Conservation (phyloP, 116 monocot species). For the Iris pallida region DNA sequence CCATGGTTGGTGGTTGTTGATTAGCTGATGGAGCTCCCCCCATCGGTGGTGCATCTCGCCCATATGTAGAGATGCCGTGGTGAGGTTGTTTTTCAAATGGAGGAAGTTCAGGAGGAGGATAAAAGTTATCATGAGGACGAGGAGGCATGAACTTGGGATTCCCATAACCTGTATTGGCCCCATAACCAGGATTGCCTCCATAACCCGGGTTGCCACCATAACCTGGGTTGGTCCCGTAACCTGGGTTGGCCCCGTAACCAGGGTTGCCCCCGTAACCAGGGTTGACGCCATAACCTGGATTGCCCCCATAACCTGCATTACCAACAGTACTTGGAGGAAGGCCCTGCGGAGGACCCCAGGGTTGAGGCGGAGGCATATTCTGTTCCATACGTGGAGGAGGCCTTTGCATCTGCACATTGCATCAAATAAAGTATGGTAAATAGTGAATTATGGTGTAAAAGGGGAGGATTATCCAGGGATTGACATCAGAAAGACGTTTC, state of each 20-base stretch:
- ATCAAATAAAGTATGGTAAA: neutral
- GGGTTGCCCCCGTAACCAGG: slow-evolving; percentile 3
- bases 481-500: neutral
- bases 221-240: slow-evolving; percentile 17
- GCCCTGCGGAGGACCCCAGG: slow-evolving; percentile 63
- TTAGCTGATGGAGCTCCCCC: slow-evolving; percentile 31
- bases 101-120: slow-evolving; percentile 54
- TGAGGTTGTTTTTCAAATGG: slow-evolving; percentile 64
- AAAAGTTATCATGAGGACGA: slow-evolving; percentile 59
- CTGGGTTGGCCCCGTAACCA: slow-evolving; percentile 5
- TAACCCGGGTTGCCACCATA: slow-evolving; percentile 33
- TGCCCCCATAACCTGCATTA: neutral
- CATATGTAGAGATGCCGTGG: slow-evolving; percentile 75
- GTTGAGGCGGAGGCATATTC: slow-evolving; percentile 59
- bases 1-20: slow-evolving; percentile 34
- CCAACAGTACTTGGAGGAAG: slow-evolving; percentile 42
- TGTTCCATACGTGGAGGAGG: slow-evolving; percentile 38
- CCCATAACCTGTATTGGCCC: slow-evolving; percentile 1
- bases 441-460: neutral
- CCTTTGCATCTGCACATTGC: slow-evolving; percentile 5
- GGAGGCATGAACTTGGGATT: slow-evolving; percentile 59
- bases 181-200: neutral
- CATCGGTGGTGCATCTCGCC: slow-evolving; percentile 48
- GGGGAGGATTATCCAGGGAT: neutral
- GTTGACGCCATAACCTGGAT: neutral